Evolutionary conservation across 116 monocot genomes (phyloP), one percentile per base, ranked within the genome.

Genomic region (Posidonia oceanica): DNA sequence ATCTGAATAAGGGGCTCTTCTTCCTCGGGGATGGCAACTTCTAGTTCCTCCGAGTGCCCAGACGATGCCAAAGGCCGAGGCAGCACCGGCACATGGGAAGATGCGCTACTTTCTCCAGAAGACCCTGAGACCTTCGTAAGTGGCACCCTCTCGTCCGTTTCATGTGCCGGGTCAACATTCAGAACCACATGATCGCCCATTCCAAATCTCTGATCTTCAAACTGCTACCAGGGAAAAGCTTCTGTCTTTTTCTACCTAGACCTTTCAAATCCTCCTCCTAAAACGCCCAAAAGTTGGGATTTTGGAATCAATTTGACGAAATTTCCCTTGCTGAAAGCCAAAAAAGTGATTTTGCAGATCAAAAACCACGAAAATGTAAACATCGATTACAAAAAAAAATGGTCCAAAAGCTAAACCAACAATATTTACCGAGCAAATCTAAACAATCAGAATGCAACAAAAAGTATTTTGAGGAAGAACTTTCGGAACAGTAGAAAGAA

Each of bases 151-250:
- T 57, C 59, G 54, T 38, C 70, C 14, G 22, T 48, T 17, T 67
- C 75, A 17, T 48, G 66, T 58, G 71, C 59, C 68, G 75, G 48
- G 39, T 87, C 82, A 39, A 94, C 85, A 78, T 83, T 17, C 64
- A 94, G 15, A 59, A 85, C 83, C 20, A 83, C 40, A 74, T 93
- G 87, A 72, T 89, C 87, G 52, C 83, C 81, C 89, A 94, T 93
- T 36, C 40, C 21, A 78, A 75, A 60, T 44, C 41, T 52, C 59
- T 67, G 42, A 67, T 63, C 36, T 14, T 29, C 29, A 29, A 48
- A 48, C 6, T 10, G 48, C 48, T 48, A 7, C 6, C 48, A 48
- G 48, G 48, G 16, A n/a, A 18, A 58, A n/a, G 3, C 12, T 17
- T n/a, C n/a, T 16, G 2, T 15, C n/a, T 58, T 20, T 48, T 48